Evolutionary conservation across 1,284 basidiomycete genomes (phyloP).

Genomic region (Trametes sp.): DNA sequence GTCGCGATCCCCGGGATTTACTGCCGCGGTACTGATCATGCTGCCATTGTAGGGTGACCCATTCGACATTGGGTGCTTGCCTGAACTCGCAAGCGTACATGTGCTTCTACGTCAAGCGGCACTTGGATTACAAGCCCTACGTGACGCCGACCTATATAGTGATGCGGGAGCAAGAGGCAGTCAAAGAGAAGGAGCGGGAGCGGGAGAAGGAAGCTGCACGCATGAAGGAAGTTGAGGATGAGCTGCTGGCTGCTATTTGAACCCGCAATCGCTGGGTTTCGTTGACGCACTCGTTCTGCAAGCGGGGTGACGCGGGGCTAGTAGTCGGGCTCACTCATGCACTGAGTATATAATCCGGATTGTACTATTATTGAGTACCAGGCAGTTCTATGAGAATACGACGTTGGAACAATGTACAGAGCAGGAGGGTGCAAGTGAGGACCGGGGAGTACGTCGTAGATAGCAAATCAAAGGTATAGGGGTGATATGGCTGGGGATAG

Average conservation of each 20-base stretch:
- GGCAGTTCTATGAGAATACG: conserved; percentile 8
- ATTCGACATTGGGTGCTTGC: conserved; percentile 70
- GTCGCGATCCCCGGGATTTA: not conserved
- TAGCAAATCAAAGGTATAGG: conserved; percentile 34
- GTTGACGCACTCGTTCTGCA: not conserved
- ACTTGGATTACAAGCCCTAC: conserved; percentile 81
- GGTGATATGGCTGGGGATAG: conserved; percentile 12
- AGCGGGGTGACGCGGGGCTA: not conserved
- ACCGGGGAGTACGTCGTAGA: conserved; percentile 17
- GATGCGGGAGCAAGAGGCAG: conserved; percentile 70
- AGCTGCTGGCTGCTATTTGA: conserved; percentile 56
- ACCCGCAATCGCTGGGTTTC: not conserved
- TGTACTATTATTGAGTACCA: conserved; percentile 14
- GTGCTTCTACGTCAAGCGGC: conserved; percentile 92
- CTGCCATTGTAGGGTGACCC: conserved; percentile 62
- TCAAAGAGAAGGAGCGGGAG: conserved; percentile 69
- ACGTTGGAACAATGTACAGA: conserved; percentile 22
- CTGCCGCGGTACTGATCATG: not conserved
- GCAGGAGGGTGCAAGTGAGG: conserved; percentile 5
- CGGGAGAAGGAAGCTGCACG: conserved; percentile 59
- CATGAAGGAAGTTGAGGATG: conserved; percentile 70
- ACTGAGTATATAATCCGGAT: not conserved
- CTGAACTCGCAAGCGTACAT: conserved; percentile 84
- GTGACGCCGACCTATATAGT: conserved; percentile 75
- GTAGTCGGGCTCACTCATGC: not conserved